These are phyloP conservation scores for Capillidium rhysosporum DNA, from an alignment of 371 early-diverging fungal species.

Conservation along the genomic window DNA sequence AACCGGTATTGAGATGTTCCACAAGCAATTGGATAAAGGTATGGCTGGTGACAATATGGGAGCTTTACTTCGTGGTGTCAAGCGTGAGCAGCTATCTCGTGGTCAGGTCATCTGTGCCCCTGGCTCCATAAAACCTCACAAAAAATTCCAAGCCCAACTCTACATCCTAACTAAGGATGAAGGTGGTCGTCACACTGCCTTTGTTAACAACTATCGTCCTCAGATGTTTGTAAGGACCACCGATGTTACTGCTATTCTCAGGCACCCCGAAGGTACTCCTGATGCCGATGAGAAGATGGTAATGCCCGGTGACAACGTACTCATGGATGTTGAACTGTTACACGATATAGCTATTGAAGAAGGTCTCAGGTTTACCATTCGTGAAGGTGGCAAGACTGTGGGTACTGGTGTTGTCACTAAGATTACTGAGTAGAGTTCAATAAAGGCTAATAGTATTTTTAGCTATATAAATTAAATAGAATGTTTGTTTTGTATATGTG, in stretches of 20 bases:
- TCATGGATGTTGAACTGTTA: conserved; percentile 59
- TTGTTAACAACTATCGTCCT: conserved; percentile 91
- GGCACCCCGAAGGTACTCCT: conserved; percentile 61
- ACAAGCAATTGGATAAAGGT: conserved; percentile 92
- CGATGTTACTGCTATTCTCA: conserved; percentile 79
- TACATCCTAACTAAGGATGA: conserved; percentile 95
- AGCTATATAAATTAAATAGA: too few species aligned
- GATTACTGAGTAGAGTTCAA: conserved; percentile 25
- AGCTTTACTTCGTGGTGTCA: conserved; percentile 85
- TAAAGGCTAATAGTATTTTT: too few species aligned
- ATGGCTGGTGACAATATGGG: conserved; percentile 98
- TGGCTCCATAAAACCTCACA: conserved; percentile 79
- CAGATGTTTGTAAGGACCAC: conserved; percentile 87
- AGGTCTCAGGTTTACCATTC: conserved; percentile 89
- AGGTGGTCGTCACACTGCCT: conserved; percentile 96
- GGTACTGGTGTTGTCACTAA: conserved; percentile 72
- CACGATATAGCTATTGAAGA: conserved; percentile 73
- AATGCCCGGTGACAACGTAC: conserved; percentile 95
- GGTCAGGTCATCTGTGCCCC: conserved; percentile 88
- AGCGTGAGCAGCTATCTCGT: conserved; percentile 89
- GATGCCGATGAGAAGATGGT: conserved; percentile 83
- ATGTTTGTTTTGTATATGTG: too few species aligned
- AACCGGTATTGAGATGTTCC: conserved; percentile 98
- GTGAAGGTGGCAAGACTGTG: conserved; percentile 95
- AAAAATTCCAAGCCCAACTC: conserved; percentile 75